Conservation (phyloP, 208 protist genomes). For the Acanthamoeba divionensis region DNA sequence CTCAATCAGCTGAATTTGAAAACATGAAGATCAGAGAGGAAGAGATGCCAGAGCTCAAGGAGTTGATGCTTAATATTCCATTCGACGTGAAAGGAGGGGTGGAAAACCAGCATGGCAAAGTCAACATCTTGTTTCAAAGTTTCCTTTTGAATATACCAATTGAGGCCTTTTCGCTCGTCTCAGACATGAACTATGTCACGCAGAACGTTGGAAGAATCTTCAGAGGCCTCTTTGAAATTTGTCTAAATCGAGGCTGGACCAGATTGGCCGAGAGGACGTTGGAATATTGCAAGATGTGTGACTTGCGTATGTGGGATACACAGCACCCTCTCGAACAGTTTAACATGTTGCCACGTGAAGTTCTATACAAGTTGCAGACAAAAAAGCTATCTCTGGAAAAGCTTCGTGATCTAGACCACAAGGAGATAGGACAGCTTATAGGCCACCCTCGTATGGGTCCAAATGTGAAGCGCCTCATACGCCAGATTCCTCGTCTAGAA, state of each 20-base stretch:
- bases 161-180: slow-evolving; percentile 83
- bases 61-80: slow-evolving; percentile 70
- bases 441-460: slow-evolving; percentile 70
- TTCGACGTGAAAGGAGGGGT: slow-evolving; percentile 60
- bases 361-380: slow-evolving; percentile 39
- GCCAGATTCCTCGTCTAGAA: slow-evolving; percentile 88
- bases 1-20: slow-evolving; percentile 93
- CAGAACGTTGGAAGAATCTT: slow-evolving; percentile 92
- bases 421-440: slow-evolving; percentile 73
- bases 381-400: slow-evolving; percentile 65
- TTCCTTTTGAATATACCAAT: slow-evolving; percentile 89
- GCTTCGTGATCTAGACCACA: slow-evolving; percentile 73
- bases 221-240: slow-evolving; percentile 96
- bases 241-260: slow-evolving; percentile 82
- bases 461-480: slow-evolving; percentile 84
- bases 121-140: slow-evolving; percentile 94
- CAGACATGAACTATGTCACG: slow-evolving; percentile 93
- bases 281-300: slow-evolving; percentile 78
- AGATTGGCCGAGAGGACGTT: slow-evolving; percentile 56
- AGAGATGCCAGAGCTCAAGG: slow-evolving; percentile 91
- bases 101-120: slow-evolving; percentile 81
- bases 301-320: slow-evolving; percentile 90
- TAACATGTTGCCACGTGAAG: slow-evolving; percentile 19
- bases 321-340: slow-evolving; percentile 70
- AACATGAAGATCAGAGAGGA: slow-evolving; percentile 92